Evolutionary conservation across 257 asterid species (phyloP), one percentile per base, ranked within the genome.

Genomic region (Nicotiana attenuata): DNA sequence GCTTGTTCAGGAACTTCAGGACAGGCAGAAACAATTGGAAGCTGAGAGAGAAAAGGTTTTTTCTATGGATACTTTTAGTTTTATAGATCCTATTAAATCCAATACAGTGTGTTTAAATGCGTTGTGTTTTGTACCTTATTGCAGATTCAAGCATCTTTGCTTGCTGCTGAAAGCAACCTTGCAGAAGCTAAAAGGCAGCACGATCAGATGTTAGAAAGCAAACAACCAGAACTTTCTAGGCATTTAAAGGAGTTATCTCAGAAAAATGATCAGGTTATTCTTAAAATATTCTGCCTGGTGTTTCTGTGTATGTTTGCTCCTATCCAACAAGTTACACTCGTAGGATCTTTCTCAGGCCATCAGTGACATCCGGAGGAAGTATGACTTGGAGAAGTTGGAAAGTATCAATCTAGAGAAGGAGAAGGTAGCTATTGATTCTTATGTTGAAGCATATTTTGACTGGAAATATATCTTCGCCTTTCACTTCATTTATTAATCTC

Each of bases 241-340:
- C 96, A 94, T 88, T 86, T 96, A 90, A 96, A 96, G 87, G 99
- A 96, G 88, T 92, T 96, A 86, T 96, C 99, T 80, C 97, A 88
- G 87, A 92, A 89, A 85, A 96, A 94, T 87, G 99, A 96, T 84
- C 95, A 92, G 98, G 99, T 94, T 69, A 69, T 76, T 59, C 79
- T 77, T 83, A 10, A 24, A 26, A 24, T 50, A 9, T 50, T 50
- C 7, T 20, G 20, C 29, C 67, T 15, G 66, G 11, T 80, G 52
- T 68, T 78, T 81, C 64, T 81, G 64, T 57, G 73, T 69, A 14
- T 63, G 63, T 75, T 75, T 75, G 26, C 80, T 69, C 50, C 82
- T 78, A 73, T 22, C 79, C 68, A 81, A 67, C 33, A 83, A 82
- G 75, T 86, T 85, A 87, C 41, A 61, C 60, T 84, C 47, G 28